Conservation (phyloP, 305 asterid species). For the Solanum aculeatissimum region DNA sequence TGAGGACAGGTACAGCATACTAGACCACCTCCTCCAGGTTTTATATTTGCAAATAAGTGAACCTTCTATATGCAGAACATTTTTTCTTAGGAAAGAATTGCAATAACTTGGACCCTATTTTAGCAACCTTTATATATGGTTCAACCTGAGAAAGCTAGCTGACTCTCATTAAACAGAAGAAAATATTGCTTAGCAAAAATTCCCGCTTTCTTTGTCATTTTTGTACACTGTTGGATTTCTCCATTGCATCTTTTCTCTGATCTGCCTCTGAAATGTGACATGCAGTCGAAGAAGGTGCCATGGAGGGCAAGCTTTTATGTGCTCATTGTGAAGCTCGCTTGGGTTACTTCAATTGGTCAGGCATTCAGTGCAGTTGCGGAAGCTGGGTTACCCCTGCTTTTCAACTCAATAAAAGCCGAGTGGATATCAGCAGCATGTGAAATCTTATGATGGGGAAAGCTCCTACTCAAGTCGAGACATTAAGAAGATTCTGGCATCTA, state of each 20-base stretch:
- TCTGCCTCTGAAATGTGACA: not conserved
- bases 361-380: constrained; percentile 96
- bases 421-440: constrained; percentile 53
- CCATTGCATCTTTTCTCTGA: not conserved
- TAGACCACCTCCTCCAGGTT: not conserved
- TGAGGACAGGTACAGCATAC: constrained; percentile 53
- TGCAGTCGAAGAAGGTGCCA: constrained; percentile 80
- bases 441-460: not conserved
- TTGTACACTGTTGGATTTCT: not conserved
- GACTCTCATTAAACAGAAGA: not conserved
- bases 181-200: not conserved
- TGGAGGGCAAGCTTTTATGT: constrained; percentile 86
- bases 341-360: constrained; percentile 97
- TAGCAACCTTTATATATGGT: not conserved
- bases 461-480: not conserved
- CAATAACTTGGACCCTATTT: not conserved
- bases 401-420: constrained; percentile 92
- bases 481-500: not conserved
- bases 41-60: not conserved
- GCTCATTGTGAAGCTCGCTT: constrained; percentile 75
- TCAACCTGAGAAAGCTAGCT: not conserved
- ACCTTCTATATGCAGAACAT: not conserved
- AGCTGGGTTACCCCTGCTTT: constrained; percentile 99
- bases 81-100: not conserved
- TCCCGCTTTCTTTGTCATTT: not conserved